phyloP scores from a whole-genome alignment of 441 rosid species.

The Jatropha podagrica region DNA sequence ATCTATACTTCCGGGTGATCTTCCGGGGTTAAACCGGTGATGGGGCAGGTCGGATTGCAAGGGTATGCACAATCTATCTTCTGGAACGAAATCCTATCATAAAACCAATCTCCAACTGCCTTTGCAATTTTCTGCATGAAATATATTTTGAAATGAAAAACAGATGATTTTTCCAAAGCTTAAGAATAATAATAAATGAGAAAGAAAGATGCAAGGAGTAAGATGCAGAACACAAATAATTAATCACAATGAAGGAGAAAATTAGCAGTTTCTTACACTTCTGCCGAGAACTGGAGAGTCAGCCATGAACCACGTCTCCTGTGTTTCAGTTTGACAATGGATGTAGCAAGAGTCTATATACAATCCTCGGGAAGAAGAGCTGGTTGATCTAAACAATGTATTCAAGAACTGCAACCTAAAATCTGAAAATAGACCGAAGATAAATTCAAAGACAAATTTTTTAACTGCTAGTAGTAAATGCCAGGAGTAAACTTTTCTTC shows the following conservation, averaged over 20 bases:
- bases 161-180: background rate
- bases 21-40: conserved; percentile 37
- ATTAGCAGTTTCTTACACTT: conserved; percentile 39
- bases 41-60: conserved; percentile 87
- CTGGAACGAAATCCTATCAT: conserved; percentile 53
- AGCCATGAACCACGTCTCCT: conserved; percentile 62
- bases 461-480: too few relatives aligned
- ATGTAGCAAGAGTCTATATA: conserved; percentile 81
- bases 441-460: background rate
- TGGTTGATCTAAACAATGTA: conserved; percentile 49
- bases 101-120: conserved; percentile 95
- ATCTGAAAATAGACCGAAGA: conserved; percentile 34
- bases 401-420: conserved; percentile 67
- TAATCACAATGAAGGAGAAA: background rate
- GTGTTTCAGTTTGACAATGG: conserved; percentile 89
- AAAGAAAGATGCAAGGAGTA: background rate
- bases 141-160: background rate
- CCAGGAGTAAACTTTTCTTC: too few relatives aligned
- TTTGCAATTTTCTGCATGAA: conserved; percentile 70
- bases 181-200: background rate
- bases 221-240: too few relatives aligned
- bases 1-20: conserved; percentile 35
- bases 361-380: conserved; percentile 65
- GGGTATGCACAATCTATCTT: conserved; percentile 92
- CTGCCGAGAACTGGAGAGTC: conserved; percentile 62